Conservation (phyloP, 2,329 filamentous ascomycete genomes). For the Fusarium cyanostomum region DNA sequence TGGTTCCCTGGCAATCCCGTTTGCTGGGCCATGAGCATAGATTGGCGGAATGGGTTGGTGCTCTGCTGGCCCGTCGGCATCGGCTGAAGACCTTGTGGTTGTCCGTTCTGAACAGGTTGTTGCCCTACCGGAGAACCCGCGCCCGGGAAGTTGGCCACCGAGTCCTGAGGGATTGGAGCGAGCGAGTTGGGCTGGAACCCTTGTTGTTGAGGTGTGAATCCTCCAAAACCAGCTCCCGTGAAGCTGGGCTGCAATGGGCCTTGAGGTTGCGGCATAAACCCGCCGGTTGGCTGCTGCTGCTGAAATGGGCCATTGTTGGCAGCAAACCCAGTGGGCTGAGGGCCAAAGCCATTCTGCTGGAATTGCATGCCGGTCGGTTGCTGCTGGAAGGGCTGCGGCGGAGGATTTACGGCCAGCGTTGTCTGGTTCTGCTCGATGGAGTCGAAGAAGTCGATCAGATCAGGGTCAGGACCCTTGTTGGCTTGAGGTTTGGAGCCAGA, state of each 20-base stretch:
- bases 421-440: constrained; percentile 92
- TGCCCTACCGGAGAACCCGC: constrained; percentile 30
- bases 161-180: constrained; percentile 67
- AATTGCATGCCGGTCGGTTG: constrained; percentile 41
- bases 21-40: constrained; percentile 75
- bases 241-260: constrained; percentile 59
- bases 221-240: constrained; percentile 83
- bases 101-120: constrained; percentile 34
- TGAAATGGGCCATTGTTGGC: constrained; percentile 48
- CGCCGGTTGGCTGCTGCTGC: constrained; percentile 48
- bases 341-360: constrained; percentile 38
- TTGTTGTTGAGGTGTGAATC: constrained; percentile 73
- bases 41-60: constrained; percentile 95
- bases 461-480: constrained; percentile 73
- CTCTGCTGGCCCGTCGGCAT: constrained; percentile 50
- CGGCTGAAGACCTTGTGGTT: constrained; percentile 37
- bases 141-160: constrained; percentile 50
- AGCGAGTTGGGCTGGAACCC: constrained; percentile 64
- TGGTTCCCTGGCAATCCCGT: constrained; percentile 54
- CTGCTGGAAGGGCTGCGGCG: constrained; percentile 48
- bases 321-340: constrained; percentile 47
- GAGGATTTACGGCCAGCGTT: constrained; percentile 63
- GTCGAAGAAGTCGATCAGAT: constrained; percentile 94
- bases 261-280: constrained; percentile 45
- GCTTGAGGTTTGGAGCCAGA: constrained; percentile 56